A percentile compares a stretch with the other conserved stretches of the same genome.
Evolutionary conservation across 2,329 filamentous ascomycete genomes (phyloP).

Genomic region (Paecilomyces dactylethromorphus): DNA sequence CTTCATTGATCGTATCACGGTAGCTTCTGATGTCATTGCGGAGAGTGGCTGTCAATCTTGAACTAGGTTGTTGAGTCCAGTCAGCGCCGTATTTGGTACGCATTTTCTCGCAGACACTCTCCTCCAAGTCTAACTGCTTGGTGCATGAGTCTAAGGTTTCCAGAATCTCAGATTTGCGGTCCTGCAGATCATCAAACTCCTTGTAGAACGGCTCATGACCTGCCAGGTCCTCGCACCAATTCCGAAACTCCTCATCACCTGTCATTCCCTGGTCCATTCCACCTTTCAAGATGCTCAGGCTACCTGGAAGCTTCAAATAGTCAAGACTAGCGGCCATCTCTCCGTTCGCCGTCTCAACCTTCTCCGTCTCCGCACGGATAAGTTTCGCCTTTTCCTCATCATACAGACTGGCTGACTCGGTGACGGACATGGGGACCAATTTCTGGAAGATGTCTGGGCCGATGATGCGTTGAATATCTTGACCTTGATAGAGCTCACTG

Average conservation of each 20-base stretch:
- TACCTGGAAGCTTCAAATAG: constrained; percentile 82
- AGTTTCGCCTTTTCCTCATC: constrained; percentile 98
- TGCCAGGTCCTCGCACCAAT: constrained; percentile 89
- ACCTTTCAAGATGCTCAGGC: constrained; percentile 85
- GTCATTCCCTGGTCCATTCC: constrained; percentile 83
- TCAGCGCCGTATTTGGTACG: constrained; percentile 90
- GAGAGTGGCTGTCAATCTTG: constrained; percentile 78
- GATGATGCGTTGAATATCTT: constrained; percentile 95
- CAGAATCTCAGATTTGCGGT: constrained; percentile 70
- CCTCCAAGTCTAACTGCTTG: constrained; percentile 92
- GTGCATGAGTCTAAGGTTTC: constrained; percentile 68
- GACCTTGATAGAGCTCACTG: constrained; percentile 90
- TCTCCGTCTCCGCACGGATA: constrained; percentile 85
- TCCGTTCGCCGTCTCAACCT: constrained; percentile 84
- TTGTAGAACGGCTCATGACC: constrained; percentile 72
- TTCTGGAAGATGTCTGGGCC: constrained; percentile 95
- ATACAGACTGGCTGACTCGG: constrained; percentile 92
- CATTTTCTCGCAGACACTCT: constrained; percentile 99
- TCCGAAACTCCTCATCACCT: constrained; percentile 84
- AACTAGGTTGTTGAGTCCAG: constrained; percentile 96
- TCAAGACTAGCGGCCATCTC: constrained; percentile 95
- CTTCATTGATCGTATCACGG: constrained; percentile 81
- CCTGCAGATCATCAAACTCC: constrained; percentile 72
- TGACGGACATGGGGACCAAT: constrained; percentile 92
- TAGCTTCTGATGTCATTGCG: constrained; percentile 84